Evolutionary conservation across 345 rosid species (phyloP), one percentile per base, ranked within the genome.

Genomic region (Gossypium longicalyx): DNA sequence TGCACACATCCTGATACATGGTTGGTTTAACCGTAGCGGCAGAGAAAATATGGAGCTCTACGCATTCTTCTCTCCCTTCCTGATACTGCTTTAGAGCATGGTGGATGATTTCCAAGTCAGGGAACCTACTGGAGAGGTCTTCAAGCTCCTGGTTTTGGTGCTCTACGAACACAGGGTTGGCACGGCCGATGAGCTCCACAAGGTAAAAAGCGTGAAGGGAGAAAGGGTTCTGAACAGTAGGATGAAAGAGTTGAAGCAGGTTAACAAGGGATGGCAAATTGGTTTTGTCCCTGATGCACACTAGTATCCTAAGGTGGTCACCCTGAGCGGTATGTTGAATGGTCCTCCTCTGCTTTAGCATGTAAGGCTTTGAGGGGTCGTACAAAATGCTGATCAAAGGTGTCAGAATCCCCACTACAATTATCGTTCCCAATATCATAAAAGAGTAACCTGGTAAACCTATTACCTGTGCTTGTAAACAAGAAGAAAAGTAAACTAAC

Each of bases 1-100:
- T 88, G 56, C 97, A 92, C 2, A 94, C 74, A 60, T 92, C 89
- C 57, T 85, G 95, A 65, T 87, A 86, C 95, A 92, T 94, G 0
- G 92, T 81, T 69, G 83, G 72, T 75, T 84, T 86, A 0, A 90
- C 84, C 0, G 89, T 80, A 27, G 83, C 57, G 20, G 89, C 80
- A 0, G 97, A 86, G 85, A 72, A 88, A n/a, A 83, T 75, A 7
- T 66, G 83, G 44, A 87, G 60, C 10, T 44, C 70, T n/a, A 92
- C 82, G 6, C 59, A 68, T 4, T 75, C 62, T 10, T 49, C 43
- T 69, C 82, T 81, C 3, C 74, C 59, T 67, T 87, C 84, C 27
- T 86, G 80, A 74, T 88, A 92, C 0, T 56, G 23, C 62, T 61
- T 78, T 48, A 92, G 73, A 47, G 86, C 89, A 56, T 76, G 75